Base-by-base conservation (phyloP, 2,329 filamentous ascomycete genomes). In the Dactylellina haptotyla region DNA sequence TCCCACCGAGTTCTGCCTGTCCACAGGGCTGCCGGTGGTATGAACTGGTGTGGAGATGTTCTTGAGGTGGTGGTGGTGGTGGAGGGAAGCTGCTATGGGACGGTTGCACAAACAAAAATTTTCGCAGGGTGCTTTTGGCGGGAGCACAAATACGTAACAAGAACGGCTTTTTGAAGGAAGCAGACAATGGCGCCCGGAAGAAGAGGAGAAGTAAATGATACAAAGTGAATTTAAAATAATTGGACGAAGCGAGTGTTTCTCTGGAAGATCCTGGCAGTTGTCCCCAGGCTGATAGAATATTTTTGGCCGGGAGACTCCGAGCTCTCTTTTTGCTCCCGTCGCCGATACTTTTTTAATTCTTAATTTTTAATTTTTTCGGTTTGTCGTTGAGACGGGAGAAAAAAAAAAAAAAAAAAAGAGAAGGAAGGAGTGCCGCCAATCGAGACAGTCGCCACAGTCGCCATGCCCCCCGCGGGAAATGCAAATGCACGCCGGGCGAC, bases 51-150 rank as follows among this genome's bases (percentile, higher is more conserved):
- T 10, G 53, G 32, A 41, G 53, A 12, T 5, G 8, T 43, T 28
- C 8, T n/a, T 4, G 4, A 41, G 18, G 18, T 30, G 16, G 28
- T 23, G 30, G 28, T 43, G 30, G 20, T 63, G 20, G 23, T 18
- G 18, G 25, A 20, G 30, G 23, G 9, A 39, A 51, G 16, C 4
- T 6, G 30, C n/a, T 16, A 5, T 39, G 9, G 30, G 26, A 51
- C 32, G 61, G 50, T 56, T 56, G 39, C 50, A 65, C 61, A 65
- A 56, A 54, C 50, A 65, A 48, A 12, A 46, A 56, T 56, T 65
- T 26, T 45, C 18, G 46, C 32, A 34, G 25, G 26, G 14, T 37
- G 6, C 9, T 43, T 43, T 9, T 18, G 6, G n/a, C 8, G 9
- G 4, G n/a, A 16, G 8, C 4, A 16, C 8, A 16, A 43, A 16